These are phyloP conservation scores for Aspergillus neoniger DNA, from an alignment of 2,329 filamentous ascomycete genomes.

Conservation along the genomic window DNA sequence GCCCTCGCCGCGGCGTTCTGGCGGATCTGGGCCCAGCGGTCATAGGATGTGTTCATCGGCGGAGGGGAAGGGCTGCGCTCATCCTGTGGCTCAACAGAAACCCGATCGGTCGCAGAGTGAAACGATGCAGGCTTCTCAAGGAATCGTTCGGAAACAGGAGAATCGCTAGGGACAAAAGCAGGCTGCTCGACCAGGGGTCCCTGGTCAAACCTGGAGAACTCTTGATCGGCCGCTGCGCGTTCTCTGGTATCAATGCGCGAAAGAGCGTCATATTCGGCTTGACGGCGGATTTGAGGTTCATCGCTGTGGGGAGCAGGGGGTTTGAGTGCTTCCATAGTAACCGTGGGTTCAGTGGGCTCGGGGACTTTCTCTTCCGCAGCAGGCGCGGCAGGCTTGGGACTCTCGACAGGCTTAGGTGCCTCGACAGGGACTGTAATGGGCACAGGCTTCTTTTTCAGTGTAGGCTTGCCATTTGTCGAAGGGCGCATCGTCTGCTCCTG, in stretches of 20 bases:
- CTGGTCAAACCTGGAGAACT: constrained; percentile 75
- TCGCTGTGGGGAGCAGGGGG: constrained; percentile 33
- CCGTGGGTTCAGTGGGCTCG: constrained; percentile 15
- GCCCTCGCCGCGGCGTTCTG: constrained; percentile 89
- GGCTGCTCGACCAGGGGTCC: constrained; percentile 85
- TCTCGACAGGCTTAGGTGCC: constrained; percentile 9
- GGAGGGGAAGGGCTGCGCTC: constrained; percentile 9
- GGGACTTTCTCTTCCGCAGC: constrained; percentile 17
- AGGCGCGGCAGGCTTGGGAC: constrained; percentile 10
- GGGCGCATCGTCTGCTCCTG: constrained; percentile 30
- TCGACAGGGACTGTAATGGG: constrained; percentile 19
- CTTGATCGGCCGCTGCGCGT: constrained; percentile 46
- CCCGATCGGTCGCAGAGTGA: constrained; percentile 15
- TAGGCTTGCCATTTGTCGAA: constrained; percentile 26
- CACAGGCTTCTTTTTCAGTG: constrained; percentile 39
- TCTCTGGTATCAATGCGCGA: constrained; percentile 62
- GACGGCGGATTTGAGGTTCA: constrained; percentile 47
- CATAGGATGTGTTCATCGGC: constrained; percentile 50
- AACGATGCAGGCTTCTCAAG: constrained; percentile 18
- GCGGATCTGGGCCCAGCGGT: constrained; percentile 94
- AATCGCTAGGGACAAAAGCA: constrained; percentile 70
- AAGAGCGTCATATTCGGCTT: constrained; percentile 56
- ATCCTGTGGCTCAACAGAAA: constrained; percentile 5
- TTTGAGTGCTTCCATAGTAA: constrained; percentile 17
- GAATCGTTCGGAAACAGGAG: constrained; percentile 25